Percentiles rank a stretch among this genome's conserved stretches.
Conservation (phyloP, 139 green algal species). For the Astrephomene gubernaculifera region DNA sequence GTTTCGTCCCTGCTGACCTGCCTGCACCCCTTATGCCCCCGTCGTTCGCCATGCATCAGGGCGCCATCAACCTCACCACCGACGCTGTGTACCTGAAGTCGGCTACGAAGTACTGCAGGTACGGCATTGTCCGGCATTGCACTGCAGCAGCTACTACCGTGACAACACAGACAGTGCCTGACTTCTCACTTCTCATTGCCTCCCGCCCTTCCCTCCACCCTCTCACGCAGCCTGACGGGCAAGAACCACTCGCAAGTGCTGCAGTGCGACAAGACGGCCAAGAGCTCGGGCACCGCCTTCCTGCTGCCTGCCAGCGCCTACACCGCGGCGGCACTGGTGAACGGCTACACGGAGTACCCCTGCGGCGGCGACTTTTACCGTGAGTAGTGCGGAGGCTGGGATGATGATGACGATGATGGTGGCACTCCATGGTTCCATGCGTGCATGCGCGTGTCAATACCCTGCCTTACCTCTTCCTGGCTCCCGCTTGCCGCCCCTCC, state of each 20-base stretch:
- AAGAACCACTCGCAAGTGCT: not conserved
- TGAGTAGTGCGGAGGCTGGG: too few relatives aligned
- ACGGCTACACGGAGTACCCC: not conserved
- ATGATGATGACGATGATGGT: not conserved
- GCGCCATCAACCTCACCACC: not conserved
- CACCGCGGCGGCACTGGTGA: not conserved
- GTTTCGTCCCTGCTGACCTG: not conserved
- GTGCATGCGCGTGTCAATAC: not conserved
- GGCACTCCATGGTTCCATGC: not conserved
- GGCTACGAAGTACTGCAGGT: not conserved
- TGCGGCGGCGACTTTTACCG: conserved; percentile 12
- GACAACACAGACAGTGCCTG: not conserved
- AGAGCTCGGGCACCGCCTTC: not conserved
- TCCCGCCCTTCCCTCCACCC: not conserved
- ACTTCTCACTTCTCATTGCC: not conserved
- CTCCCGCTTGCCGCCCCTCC: not conserved
- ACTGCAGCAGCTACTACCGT: not conserved
- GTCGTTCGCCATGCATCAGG: not conserved
- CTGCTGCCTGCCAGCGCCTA: conserved; percentile 2
- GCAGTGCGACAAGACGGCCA: not conserved
- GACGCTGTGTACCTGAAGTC: not conserved
- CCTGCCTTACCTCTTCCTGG: not conserved
- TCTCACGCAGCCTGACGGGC: not conserved
- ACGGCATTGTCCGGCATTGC: not conserved
- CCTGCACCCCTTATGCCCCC: not conserved